Percentiles rank a stretch among this genome's conserved stretches.
Conservation (phyloP, 2,329 filamentous ascomycete species). For the Hymenoscyphus fructigenus region DNA sequence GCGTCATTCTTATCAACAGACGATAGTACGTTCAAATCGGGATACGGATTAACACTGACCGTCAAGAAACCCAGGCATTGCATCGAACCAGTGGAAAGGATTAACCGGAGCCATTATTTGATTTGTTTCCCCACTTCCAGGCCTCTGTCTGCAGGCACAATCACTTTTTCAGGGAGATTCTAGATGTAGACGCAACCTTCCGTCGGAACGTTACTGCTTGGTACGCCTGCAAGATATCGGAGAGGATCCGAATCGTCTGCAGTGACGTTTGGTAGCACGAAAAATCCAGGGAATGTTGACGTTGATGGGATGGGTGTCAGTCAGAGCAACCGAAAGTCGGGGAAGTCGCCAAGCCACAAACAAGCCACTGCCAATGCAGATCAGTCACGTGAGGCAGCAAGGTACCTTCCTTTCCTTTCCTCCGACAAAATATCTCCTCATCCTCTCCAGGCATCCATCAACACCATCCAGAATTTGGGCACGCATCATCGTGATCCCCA, state of each 20-base stretch:
- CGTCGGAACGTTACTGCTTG: slow-evolving; percentile 2
- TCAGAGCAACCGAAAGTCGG: not conserved
- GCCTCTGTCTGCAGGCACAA: not conserved
- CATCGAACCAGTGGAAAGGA: slow-evolving; percentile 7
- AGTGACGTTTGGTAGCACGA: too few species aligned
- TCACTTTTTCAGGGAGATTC: not conserved
- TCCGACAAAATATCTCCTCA: not conserved
- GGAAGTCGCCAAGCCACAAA: not conserved
- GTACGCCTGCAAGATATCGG: not conserved
- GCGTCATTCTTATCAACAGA: slow-evolving; percentile 16
- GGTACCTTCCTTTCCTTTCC: not conserved
- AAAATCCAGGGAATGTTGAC: not conserved
- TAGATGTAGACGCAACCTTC: not conserved
- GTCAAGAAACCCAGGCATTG: slow-evolving; percentile 1
- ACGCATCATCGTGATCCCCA: not conserved
- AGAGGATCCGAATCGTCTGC: too few species aligned
- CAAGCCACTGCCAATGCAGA: not conserved
- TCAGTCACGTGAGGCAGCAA: too few species aligned
- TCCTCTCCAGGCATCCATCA: not conserved
- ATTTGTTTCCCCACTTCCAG: slow-evolving; percentile 1
- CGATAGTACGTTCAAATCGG: slow-evolving; percentile 1
- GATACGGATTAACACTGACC: slow-evolving; percentile 11
- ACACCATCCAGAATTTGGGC: not conserved
- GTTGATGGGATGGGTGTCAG: not conserved
- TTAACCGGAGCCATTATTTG: slow-evolving; percentile 12